phyloP scores from a whole-genome alignment of 495 filamentous ascomycete species.

The Aspergillus nanangensis region DNA sequence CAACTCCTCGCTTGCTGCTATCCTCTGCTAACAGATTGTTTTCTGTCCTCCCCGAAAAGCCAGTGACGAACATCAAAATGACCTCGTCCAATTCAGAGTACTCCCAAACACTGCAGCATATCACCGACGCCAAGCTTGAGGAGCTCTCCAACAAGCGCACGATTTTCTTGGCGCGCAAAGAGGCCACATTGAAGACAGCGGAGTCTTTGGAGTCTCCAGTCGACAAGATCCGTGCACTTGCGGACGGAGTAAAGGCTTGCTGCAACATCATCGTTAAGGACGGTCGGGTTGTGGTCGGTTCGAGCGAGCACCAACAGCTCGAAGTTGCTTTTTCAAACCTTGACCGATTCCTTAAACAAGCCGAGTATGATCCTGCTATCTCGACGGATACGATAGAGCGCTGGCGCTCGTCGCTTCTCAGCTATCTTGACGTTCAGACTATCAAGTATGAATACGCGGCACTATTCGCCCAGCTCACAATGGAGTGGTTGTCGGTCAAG shows the following conservation, averaged over 20 bases:
- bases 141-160: slow-evolving; percentile 13
- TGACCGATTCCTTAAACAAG: slow-evolving; percentile 12
- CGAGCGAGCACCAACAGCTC: background rate
- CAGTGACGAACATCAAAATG: too few relatives aligned
- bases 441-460: slow-evolving; percentile 13
- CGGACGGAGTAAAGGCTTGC: slow-evolving; percentile 7
- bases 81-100: slow-evolving; percentile 8
- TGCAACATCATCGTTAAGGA: slow-evolving; percentile 4
- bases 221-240: background rate
- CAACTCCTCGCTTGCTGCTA: too few relatives aligned
- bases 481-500: slow-evolving; percentile 12
- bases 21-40: too few relatives aligned
- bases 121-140: slow-evolving; percentile 12
- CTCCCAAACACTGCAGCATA: slow-evolving; percentile 12
- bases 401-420: slow-evolving; percentile 5
- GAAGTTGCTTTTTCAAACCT: slow-evolving; percentile 3
- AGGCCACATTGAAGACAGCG: background rate
- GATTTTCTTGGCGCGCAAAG: slow-evolving; percentile 6
- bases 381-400: slow-evolving; percentile 6
- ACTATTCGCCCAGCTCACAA: slow-evolving; percentile 10
- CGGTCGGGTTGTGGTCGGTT: slow-evolving; percentile 1
- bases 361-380: slow-evolving; percentile 10
- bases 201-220: background rate
- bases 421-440: slow-evolving; percentile 8
- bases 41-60: too few relatives aligned